Base-by-base conservation (phyloP, 208 protist species). In the Leishmania gerbilli region DNA sequence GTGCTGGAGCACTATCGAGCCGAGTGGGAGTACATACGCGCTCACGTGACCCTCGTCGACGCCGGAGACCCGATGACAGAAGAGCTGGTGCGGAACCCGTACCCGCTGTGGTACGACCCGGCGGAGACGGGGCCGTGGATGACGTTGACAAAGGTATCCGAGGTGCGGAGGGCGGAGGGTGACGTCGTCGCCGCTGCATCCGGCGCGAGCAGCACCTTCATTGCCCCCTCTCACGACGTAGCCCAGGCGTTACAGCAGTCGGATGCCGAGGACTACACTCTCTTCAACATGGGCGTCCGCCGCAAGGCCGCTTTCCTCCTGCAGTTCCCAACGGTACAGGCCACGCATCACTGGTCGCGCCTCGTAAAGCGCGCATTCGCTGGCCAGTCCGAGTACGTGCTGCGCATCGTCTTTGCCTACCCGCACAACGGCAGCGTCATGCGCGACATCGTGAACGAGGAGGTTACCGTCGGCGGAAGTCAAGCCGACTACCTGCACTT, bases 381-480 rank as follows among this genome's bases (percentile, higher is more conserved):
- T 19, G 69, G 74, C 47, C 89, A 93, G 77, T 86, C 75, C 37
- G 89, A 93, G 62, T 96, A 96, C 76, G 78, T 86, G 62, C 82
- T 89, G 74, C 86, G 91, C 24, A 77, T 90, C 17, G 69, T 95
- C 77, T 96, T 96, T 74, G 81, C 93, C 58, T 96, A 92, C 77
- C 93, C 93, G 11, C 90, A 96, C 84, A 95, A 96, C 64, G 91
- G 88, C 76, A 92, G 80, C 53, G 83, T 94, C 31, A 94, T 94
- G 90, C 86, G 81, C 8, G 83, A 87, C 79, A 79, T 94, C 45
- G 82, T 94, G 71, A 93, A 96, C 77, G 79, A 89, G 11, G 77
- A 88, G 9, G 67, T 78, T 15, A 80, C 77, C 47, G 47, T 75
- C 21, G 60, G 82, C 15, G 79, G 83, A 27, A 83, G 84, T 68